Evolutionary conservation across 2,329 filamentous ascomycete genomes (phyloP), one percentile per base, ranked within the genome.

Genomic region (Stagonosporopsis cucurbitacearum): DNA sequence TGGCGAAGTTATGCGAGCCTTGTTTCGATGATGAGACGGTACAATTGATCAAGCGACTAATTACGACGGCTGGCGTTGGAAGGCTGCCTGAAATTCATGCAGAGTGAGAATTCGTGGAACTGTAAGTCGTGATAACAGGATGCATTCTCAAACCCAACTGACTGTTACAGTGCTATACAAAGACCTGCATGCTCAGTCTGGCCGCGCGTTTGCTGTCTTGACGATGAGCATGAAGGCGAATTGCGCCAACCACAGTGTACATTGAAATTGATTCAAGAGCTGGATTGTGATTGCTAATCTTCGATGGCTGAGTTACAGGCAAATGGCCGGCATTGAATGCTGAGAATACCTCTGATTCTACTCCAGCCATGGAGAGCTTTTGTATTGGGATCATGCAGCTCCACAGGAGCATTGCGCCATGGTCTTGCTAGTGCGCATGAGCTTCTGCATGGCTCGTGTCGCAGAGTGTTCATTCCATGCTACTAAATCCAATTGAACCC

Each of bases 11-110:
- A 39, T 59, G 59, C 19, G 49, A 62, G 42, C 25, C 20, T 9
- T 40, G 48, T 35, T 44, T 66, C 12, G 60, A 64, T 30, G 13
- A 32, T n/a, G 54, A 64, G 42, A 56, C 58, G 8, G 40, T 60
- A 23, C 47, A 36, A 12, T 30, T 30, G 11, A 55, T 70, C 41
- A 58, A 59, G 36, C 35, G 53, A 13, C 22, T 63, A 20, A 36
- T 63, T 15, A 37, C 35, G 20, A 4, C 33, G 5, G n/a, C 36
- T 28, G 37, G 28, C 9, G 17, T 45, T 4, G 11, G 8, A 7
- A 11, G 22, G 4, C 19, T 22, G 12, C 17, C 42, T 20, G 30
- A 12, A 6, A 3, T 9, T 7, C 2, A 6, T 13, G 23, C n/a
- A 15, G 35, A 45, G 23, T 43, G 22, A 53, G 22, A n/a, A 19